Base-by-base conservation (phyloP, 768 basidiomycete species). In the Pisolithus tinctorius region DNA sequence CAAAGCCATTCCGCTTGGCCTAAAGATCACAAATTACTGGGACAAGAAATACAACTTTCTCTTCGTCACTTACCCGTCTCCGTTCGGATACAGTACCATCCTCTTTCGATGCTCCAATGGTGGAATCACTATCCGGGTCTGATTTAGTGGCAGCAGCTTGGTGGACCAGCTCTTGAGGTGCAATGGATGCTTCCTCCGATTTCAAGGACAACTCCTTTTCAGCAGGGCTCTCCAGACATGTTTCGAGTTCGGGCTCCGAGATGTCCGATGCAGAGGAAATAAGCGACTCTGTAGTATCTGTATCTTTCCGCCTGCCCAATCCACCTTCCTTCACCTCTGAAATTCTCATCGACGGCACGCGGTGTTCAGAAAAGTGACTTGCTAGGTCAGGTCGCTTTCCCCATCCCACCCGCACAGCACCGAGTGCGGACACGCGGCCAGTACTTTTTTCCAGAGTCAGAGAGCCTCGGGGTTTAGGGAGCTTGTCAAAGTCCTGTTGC, bases 401-500 rank as follows among this genome's bases (percentile, higher is more conserved):
- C 81, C 85, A 88, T 65, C 88, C 86, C 4, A 76, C 80, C 29
- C 84, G 77, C 47, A 89, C 75, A 25, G 88, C 82, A 26, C 76
- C 76, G 57, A 91, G 86, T 0, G 84, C 75, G 20, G 87, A 85
- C 4, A 74, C 62, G 54, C 80, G 74, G 49, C 80, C 81, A 36
- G 71, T 70, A 48, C 64, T 72, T 57, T 75, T 78, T 50, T 82
- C 84, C 11, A 69, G 55, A 1, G 68, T 59, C 63, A 76, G 74
- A 55, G 67, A 66, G 59, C 76, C 73, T 58, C 81, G 84, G 50
- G 77, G 84, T 61, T 86, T 89, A 6, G 86, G 86, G 27, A 97
- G 75, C 47, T 83, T 81, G 58, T 92, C 88, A 58, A 95, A 93
- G 63, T 97, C 93, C 55, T 81, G 81, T 66, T 99, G 93, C 90